Percentiles rank a stretch among this genome's conserved stretches.
Conservation (phyloP, 164 flowering plant species). For the Sedum album region DNA sequence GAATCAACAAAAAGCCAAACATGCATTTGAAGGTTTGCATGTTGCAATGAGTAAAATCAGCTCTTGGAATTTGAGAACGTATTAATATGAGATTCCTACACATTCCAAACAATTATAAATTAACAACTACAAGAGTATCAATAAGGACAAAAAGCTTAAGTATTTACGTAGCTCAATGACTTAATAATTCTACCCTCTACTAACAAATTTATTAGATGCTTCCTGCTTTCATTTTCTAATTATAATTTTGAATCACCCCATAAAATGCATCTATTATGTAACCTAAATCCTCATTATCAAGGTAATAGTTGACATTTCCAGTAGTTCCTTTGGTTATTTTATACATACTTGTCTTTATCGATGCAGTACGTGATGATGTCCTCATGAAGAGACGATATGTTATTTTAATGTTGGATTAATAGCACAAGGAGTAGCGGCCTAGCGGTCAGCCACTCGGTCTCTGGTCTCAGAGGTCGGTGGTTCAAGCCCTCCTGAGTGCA, state of each 20-base stretch:
- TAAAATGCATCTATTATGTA: background rate
- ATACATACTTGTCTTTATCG: background rate
- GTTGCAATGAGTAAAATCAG: slow-evolving; percentile 2
- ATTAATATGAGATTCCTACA: slow-evolving; percentile 6
- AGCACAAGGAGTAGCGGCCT: too few species aligned
- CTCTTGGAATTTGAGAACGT: background rate
- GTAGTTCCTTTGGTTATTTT: background rate
- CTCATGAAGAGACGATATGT: background rate
- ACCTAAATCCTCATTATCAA: background rate
- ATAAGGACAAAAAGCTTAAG: background rate
- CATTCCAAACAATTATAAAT: slow-evolving; percentile 6
- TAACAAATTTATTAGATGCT: slow-evolving; percentile 6
- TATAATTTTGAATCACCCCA: background rate
- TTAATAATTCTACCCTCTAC: background rate
- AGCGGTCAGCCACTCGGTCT: too few species aligned
- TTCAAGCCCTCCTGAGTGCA: too few species aligned
- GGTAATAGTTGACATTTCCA: slow-evolving; percentile 6
- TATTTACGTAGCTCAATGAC: background rate
- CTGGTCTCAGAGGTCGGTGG: too few species aligned
- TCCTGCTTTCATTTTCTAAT: background rate
- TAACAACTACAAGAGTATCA: background rate
- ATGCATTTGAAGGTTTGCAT: slow-evolving; percentile 7
- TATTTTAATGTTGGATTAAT: background rate
- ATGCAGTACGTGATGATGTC: background rate
- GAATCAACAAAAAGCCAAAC: background rate